These are phyloP conservation scores for Aspergillus wentii DNA, from an alignment of 495 filamentous ascomycete genomes.

Conservation along the genomic window DNA sequence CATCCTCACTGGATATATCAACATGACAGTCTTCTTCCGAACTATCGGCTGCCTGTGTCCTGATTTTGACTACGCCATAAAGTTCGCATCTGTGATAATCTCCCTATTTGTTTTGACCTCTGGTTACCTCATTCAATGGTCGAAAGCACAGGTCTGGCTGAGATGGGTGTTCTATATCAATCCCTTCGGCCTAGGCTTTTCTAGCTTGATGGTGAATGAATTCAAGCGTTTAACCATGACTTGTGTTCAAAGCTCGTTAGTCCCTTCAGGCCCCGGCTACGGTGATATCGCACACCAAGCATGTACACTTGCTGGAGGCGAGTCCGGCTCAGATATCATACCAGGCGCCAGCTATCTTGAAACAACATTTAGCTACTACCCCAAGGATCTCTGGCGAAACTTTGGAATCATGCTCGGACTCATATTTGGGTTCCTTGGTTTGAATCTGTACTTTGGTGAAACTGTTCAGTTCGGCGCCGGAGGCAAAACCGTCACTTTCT, in stretches of 20 bases:
- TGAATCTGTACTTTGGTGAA: constrained; percentile 60
- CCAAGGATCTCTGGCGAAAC: constrained; percentile 71
- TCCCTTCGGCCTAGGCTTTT: constrained; percentile 71
- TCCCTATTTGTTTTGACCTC: constrained; percentile 71
- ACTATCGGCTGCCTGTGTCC: constrained; percentile 73
- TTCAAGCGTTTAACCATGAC: constrained; percentile 55
- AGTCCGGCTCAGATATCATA: constrained; percentile 38
- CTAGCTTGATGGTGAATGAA: constrained; percentile 65
- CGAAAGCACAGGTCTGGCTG: constrained; percentile 85
- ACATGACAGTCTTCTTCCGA: constrained; percentile 65
- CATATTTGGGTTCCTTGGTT: constrained; percentile 59
- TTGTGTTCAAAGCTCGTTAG: constrained; percentile 52
- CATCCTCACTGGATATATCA: constrained; percentile 63
- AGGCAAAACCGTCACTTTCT: constrained; percentile 67
- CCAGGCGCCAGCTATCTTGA: constrained; percentile 58
- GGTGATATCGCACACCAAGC: constrained; percentile 50
- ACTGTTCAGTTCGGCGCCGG: constrained; percentile 46
- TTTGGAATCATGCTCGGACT: constrained; percentile 73
- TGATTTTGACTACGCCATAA: constrained; percentile 67
- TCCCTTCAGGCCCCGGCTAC: constrained; percentile 52
- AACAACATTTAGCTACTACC: constrained; percentile 53
- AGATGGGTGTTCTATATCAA: constrained; percentile 74
- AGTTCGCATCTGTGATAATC: constrained; percentile 63
- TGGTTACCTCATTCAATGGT: constrained; percentile 69
- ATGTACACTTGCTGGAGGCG: constrained; percentile 57